Conservation (phyloP, 805 yeast species). For the Suhomyces tanzawaensis region DNA sequence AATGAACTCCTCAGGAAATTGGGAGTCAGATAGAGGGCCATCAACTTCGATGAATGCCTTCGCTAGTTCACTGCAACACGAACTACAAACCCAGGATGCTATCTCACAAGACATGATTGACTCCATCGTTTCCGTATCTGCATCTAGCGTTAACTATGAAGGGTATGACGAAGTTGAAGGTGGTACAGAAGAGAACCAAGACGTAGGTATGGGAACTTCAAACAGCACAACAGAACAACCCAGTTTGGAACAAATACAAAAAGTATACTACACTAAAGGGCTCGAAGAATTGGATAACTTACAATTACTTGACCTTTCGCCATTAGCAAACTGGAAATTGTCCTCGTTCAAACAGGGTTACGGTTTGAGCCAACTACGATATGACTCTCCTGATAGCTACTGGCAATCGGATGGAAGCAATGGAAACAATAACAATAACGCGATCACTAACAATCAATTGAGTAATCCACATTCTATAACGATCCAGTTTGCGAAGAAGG, state of each 20-base stretch:
- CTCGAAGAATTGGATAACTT: conserved; percentile 52
- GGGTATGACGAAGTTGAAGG: conserved; percentile 4
- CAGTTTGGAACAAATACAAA: conserved; percentile 38
- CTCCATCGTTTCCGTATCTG: conserved; percentile 19
- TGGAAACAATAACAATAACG: conserved; percentile 25
- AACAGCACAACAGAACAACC: conserved; percentile 27
- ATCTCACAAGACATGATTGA: conserved; percentile 31
- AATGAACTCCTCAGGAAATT: conserved; percentile 29
- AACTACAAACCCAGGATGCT: conserved; percentile 26
- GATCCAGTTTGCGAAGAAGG: conserved; percentile 75
- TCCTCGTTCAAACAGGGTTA: conserved; percentile 73
- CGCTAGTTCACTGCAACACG: conserved; percentile 18
- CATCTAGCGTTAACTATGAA: conserved; percentile 7
- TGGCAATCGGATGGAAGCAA: conserved; percentile 93
- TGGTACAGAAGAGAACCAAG: conserved; percentile 8
- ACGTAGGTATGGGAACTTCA: conserved; percentile 9
- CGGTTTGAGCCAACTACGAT: conserved; percentile 69
- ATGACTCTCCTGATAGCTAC: conserved; percentile 65
- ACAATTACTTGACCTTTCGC: conserved; percentile 73
- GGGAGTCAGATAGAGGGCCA: conserved; percentile 17
- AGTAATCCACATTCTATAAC: conserved; percentile 80
- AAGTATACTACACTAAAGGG: conserved; percentile 44
- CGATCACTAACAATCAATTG: conserved; percentile 31
- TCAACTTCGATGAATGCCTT: conserved; percentile 4
- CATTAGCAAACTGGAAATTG: conserved; percentile 79